Evolutionary conservation across 352 stramenopile genomes (phyloP), one percentile per base, ranked within the genome.

Genomic region (Globisporangium ultimum): DNA sequence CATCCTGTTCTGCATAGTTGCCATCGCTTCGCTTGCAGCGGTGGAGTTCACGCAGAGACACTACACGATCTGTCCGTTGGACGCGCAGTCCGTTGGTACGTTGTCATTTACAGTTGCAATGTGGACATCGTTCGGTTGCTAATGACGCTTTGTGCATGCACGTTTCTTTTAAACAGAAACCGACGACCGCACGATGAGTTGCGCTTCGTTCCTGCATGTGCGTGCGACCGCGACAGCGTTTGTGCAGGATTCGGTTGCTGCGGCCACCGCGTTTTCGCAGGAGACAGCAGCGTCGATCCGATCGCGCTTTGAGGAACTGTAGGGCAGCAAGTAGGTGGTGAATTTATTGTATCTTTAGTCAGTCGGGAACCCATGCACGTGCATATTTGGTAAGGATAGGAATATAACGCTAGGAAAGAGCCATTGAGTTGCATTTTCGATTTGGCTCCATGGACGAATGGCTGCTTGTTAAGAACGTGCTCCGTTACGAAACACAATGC

Each of bases 31-130:
- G n/a, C 70, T 89, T n/a, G 72, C 85, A 40, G 68, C 57, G 42
- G 58, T 83, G 48, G 72, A 85, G 48, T 67, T 74, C 60, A 71
- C 76, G 22, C 76, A 85, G 52, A 57, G 80, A 53, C 75, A 67
- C 22, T 77, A 76, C 59, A 61, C 75, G 45, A 80, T 85, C 18
- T 85, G 76, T 51, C 53, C 71, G 21, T 50, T 77, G 41, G 69
- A 83, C 50, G 51, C 60, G 2, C 46, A 75, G 40, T 56, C 41
- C 53, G 61, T 34, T 56, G 68, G 73, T 83, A 71, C 66, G 72
- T 69, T 34, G 24, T 18, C 45, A 21, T 62, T 54, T 42, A 24
- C 6, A 32, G 48, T 32, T n/a, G 28, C 20, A n/a, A 18, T 38
- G 8, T 12, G 13, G 17, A 28, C n/a, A 21, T 32, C 32, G n/a